Base-by-base conservation (phyloP, 1,284 basidiomycete species). In the Volvariella volvacea region DNA sequence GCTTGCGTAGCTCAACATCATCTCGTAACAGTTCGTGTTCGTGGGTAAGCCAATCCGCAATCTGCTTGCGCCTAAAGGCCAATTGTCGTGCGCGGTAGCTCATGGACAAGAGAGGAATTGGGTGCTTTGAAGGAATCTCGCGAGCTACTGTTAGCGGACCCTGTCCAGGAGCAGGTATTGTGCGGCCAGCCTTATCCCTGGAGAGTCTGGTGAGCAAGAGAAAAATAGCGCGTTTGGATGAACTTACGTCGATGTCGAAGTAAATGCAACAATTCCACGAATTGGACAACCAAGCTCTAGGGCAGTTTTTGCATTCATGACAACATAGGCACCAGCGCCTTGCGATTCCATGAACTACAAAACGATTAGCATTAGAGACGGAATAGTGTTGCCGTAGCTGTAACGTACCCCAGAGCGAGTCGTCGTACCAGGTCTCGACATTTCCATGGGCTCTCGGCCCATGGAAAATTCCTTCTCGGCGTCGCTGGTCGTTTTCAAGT, bases 401-500 rank as follows among this genome's bases (percentile, higher is more conserved):
- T n/a, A n/a, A 66, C 80, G 55, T 58, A 88, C 84, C 52, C 94
- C 93, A 58, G 92, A 77, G 61, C 96, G 90, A 54, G 93, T 98
- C 17, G 88, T 91, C 3, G 95, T 98, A 32, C 94, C 89, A 20
- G 96, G 96, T 49, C 95, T 88, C 44, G 95, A 99, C 88, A 98
- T 95, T 66, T 99, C 95, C 37, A 88, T 91, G 21, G 95, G 95
- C 66, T 99, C 95, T 55, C 96, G 92, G 51, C 96, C 96, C 81
- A 96, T 96, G 7, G 94, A 93, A 58, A 97, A 88, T 67, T 99
- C 96, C 31, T 91, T 90, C 64, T 94, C 90, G 3, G 93, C 87
- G 60, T 95, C 97, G 66, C 89, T 93, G 4, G 96, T 99, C 3
- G 96, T 96, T 68, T 97, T 96, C 96, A 99, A 99, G 75, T 98